These are phyloP conservation scores for Crotalaria pallida DNA, from an alignment of 306 rosid species.

Conservation along the genomic window DNA sequence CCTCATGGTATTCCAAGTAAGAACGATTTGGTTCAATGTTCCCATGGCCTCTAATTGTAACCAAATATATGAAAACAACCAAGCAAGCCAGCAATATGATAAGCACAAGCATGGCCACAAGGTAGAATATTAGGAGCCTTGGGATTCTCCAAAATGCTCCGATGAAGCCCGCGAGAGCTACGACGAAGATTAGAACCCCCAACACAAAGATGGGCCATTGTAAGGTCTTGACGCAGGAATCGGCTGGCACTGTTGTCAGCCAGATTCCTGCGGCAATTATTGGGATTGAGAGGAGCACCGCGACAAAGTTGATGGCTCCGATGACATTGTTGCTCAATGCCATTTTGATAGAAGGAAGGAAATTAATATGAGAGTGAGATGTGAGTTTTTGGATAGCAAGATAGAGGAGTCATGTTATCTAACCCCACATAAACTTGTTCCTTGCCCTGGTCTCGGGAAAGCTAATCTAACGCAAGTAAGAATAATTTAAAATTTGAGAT, in stretches of 20 bases:
- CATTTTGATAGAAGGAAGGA: slow-evolving; percentile 26
- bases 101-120: slow-evolving; percentile 59
- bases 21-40: slow-evolving; percentile 64
- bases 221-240: slow-evolving; percentile 66
- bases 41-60: slow-evolving; percentile 71
- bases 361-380: background rate
- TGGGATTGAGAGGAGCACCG: slow-evolving; percentile 76
- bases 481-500: too few relatives aligned
- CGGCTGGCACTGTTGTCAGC: slow-evolving; percentile 71
- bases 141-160: slow-evolving; percentile 78
- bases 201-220: slow-evolving; percentile 74
- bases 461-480: too few relatives aligned
- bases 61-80: slow-evolving; percentile 62
- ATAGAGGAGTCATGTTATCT: background rate
- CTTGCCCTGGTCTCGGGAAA: too few relatives aligned
- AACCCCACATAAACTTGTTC: too few relatives aligned
- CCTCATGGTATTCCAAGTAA: slow-evolving; percentile 72
- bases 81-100: slow-evolving; percentile 50
- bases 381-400: background rate
- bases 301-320: slow-evolving; percentile 71
- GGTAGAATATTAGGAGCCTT: slow-evolving; percentile 50
- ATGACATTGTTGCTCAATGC: slow-evolving; percentile 64
- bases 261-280: slow-evolving; percentile 82
- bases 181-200: slow-evolving; percentile 54
- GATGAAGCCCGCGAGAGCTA: slow-evolving; percentile 63